Conservation (phyloP, 164 flowering plant species). For the Vitis cinerea region DNA sequence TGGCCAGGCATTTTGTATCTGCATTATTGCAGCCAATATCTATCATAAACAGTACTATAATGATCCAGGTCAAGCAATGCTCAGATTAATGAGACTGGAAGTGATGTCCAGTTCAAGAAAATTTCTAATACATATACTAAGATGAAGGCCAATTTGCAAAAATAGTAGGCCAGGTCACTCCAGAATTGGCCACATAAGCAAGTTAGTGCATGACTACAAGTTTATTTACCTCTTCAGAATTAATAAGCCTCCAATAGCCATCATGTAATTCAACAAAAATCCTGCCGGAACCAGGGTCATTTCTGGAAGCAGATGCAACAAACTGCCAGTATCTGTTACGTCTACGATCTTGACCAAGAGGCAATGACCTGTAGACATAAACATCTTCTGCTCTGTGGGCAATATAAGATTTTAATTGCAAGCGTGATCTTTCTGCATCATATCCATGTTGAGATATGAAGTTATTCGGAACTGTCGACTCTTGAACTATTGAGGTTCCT, state of each 20-base stretch:
- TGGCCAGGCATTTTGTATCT: too few species aligned
- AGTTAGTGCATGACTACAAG: not conserved
- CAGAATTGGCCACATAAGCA: not conserved
- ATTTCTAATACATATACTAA: too few species aligned
- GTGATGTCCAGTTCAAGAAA: too few species aligned
- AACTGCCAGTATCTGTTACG: slow-evolving; percentile 95
- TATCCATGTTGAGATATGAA: slow-evolving; percentile 43
- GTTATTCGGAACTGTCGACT: slow-evolving; percentile 46
- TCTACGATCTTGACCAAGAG: slow-evolving; percentile 95
- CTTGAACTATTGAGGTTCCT: slow-evolving; percentile 35
- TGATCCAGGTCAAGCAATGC: too few species aligned
- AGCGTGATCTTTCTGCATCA: slow-evolving; percentile 76
- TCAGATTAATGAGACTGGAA: too few species aligned
- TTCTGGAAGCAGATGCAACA: slow-evolving; percentile 66
- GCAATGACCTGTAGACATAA: slow-evolving; percentile 85
- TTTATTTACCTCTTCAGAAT: slow-evolving; percentile 73
- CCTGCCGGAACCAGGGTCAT: slow-evolving; percentile 89
- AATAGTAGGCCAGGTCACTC: too few species aligned
- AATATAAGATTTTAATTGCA: slow-evolving; percentile 77
- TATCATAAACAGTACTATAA: too few species aligned
- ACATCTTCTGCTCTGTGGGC: slow-evolving; percentile 85
- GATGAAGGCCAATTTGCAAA: too few species aligned
- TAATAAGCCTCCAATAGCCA: slow-evolving; percentile 89
- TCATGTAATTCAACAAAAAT: slow-evolving; percentile 76
- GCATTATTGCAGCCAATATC: too few species aligned